Base-by-base conservation (phyloP, 805 yeast genomes). In the Wickerhamiella azymoides region DNA sequence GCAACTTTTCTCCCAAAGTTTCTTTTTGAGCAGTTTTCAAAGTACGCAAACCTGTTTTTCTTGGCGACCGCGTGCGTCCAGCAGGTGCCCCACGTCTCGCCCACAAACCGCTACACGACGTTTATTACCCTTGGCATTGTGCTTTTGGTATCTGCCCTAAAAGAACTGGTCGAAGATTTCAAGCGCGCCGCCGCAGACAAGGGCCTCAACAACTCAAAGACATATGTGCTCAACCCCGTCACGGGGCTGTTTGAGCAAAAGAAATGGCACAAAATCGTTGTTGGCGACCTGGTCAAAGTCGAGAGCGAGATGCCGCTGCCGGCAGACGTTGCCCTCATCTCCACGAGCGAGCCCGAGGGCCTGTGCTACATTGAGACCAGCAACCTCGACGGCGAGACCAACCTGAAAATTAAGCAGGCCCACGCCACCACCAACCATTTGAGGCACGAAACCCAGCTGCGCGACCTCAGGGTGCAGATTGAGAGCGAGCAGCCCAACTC, bases 331-430 rank as follows among this genome's bases (percentile, higher is more conserved):
- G 70, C 89, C 14, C 63, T 93, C 14, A 60, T 92, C 28, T 77
- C 92, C 19, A 85, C 96, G 0, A 89, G 97, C 0, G 99, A 92
- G 62, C 99, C 99, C 0, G 97, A 89, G 63, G 99, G 98, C 2
- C 69, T 92, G 50, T 93, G 98, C 62, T 92, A 92, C 57, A 84
- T 93, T 47, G 99, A 92, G 63, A 92, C 99, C 1, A 95, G 98
- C 0, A 92, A 92, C 57, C 68, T 92, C 54, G 99, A 92, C 63
- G 99, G 99, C 47, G 99, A 92, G 62, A 93, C 99, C 0, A 92
- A 92, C 61, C 70, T 92, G 56, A 92, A 92, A 59, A 92, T 92
- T 59, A 93, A 93, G 58, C 97, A 92, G 61, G 77, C 96, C 1
- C 71, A 72, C 43, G 67, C 74, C 1, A 95, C 86, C 56, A 92